Evolutionary conservation across 1,139 yeast genomes (phyloP), one percentile per base, ranked within the genome.

Genomic region (Diutina scorzettiae): DNA sequence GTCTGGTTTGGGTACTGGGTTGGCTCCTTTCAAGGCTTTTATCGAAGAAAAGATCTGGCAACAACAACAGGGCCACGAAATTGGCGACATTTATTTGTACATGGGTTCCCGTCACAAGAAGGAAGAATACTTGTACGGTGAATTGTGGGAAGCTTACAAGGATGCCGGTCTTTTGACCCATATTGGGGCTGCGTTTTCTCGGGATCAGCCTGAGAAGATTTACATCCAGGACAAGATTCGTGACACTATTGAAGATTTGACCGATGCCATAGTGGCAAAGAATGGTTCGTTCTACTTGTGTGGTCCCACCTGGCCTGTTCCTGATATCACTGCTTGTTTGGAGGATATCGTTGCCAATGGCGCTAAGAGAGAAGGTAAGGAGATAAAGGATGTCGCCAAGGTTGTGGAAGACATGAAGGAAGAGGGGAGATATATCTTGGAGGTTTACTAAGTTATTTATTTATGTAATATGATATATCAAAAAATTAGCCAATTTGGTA

Each of bases 291-390:
- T 91, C 75, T 91, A 91, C 66, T 73, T 91, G 58, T 91, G 98
- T 78, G 98, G 98, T 49, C 97, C 97, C 39, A 91, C 97, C 2
- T 91, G 98, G 98, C 98, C 98, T 24, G 97, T 91, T 53, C 96
- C 97, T 16, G 96, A 89, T 60, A 84, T 91, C 53, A 85, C 96
- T 46, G 85, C 82, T 41, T 94, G 95, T 53, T 69, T 91, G 51
- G 84, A 82, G 56, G 95, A 85, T 51, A 83, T 91, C 53, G 72
- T 87, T 43, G 60, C 61, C 18, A 73, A 76, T 43, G 95, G 85
- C 48, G 95, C 95, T 30, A 67, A 66, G 43, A 69, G 67, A 51
- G 71, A 69, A 44, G 93, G 91, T 45, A 71, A 71, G 46, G 76
- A 69, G 50, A 67, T 87, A 47, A 62, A 64, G 52, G 94, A 89